phyloP scores from a whole-genome alignment of 2,329 filamentous ascomycete genomes.

The Fusarium heterosporum region DNA sequence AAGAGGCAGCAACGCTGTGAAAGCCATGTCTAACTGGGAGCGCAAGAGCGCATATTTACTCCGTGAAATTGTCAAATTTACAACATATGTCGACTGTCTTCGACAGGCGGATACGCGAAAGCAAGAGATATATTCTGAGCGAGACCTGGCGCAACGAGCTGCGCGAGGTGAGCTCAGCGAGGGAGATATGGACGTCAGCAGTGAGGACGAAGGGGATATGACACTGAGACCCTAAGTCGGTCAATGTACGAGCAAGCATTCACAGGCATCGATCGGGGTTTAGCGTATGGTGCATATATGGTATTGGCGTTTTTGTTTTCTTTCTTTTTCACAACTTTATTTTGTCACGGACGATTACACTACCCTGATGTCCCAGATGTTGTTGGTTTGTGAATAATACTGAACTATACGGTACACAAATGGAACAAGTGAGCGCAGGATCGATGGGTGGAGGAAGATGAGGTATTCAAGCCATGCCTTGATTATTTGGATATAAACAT shows the following conservation, averaged over 20 bases:
- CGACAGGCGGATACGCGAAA: constrained; percentile 76
- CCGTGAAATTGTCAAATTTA: constrained; percentile 95
- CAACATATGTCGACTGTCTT: constrained; percentile 91
- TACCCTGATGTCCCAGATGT: constrained; percentile 43
- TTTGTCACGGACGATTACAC: constrained; percentile 18
- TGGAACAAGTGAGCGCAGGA: constrained; percentile 13
- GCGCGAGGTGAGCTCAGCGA: constrained; percentile 61
- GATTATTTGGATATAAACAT: constrained; percentile 31
- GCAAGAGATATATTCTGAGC: constrained; percentile 75
- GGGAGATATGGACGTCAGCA: constrained; percentile 52
- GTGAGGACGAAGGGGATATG: constrained; percentile 52
- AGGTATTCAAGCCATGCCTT: constrained; percentile 23
- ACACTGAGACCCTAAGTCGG: constrained; percentile 50
- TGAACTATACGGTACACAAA: constrained; percentile 42
- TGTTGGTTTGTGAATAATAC: constrained; percentile 36
- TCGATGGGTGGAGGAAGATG: constrained; percentile 7
- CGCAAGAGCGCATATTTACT: constrained; percentile 92
- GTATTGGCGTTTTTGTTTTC: constrained; percentile 26
- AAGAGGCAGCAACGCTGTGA: constrained; percentile 80
- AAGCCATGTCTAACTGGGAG: constrained; percentile 97
- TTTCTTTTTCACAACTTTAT: constrained; percentile 6
- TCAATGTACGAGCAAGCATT: constrained; percentile 28
- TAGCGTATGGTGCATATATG: constrained; percentile 23
- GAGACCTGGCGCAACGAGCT: constrained; percentile 63
- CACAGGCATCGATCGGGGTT: constrained; percentile 12